phyloP scores from a whole-genome alignment of 2,329 filamentous ascomycete species.

The Talaromyces sp. region DNA sequence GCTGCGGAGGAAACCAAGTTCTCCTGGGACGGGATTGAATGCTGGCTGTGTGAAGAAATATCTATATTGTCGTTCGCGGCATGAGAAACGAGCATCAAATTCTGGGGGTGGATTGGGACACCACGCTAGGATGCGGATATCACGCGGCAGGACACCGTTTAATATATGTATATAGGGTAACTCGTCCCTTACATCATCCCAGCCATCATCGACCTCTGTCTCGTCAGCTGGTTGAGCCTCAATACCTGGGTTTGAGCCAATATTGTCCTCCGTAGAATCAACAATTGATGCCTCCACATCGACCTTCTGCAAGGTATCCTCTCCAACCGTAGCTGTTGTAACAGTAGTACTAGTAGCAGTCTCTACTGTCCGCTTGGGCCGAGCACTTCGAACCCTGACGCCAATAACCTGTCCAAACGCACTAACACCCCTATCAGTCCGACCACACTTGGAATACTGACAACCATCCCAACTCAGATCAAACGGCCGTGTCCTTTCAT shows the following conservation, averaged over 20 bases:
- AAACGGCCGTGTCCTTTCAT: conserved; percentile 48
- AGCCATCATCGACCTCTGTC: conserved; percentile 29
- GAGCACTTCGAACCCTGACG: conserved; percentile 73
- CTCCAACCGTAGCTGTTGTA: conserved; percentile 16
- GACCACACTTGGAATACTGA: conserved; percentile 91
- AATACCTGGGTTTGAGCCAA: conserved; percentile 17
- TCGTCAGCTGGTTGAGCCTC: conserved; percentile 22
- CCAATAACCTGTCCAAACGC: conserved; percentile 95
- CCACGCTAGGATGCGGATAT: conserved; percentile 91
- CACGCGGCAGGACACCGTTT: conserved; percentile 80
- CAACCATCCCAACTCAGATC: conserved; percentile 66
- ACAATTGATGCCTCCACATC: conserved; percentile 17
- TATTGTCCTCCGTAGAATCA: conserved; percentile 13
- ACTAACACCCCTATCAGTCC: conserved; percentile 89
- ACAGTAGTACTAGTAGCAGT: neutral
- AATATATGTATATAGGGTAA: conserved; percentile 76
- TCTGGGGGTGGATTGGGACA: conserved; percentile 71
- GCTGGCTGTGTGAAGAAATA: conserved; percentile 98
- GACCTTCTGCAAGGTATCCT: conserved; percentile 8
- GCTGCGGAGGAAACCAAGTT: conserved; percentile 44
- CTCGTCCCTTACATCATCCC: conserved; percentile 72
- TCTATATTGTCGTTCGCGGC: conserved; percentile 81
- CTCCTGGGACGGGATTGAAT: conserved; percentile 62
- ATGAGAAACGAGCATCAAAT: conserved; percentile 91
- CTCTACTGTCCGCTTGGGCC: conserved; percentile 48